Evolutionary conservation across 176 grass and related monocot species (phyloP), one percentile per base, ranked within the genome.

Genomic region (Olyra latifolia): DNA sequence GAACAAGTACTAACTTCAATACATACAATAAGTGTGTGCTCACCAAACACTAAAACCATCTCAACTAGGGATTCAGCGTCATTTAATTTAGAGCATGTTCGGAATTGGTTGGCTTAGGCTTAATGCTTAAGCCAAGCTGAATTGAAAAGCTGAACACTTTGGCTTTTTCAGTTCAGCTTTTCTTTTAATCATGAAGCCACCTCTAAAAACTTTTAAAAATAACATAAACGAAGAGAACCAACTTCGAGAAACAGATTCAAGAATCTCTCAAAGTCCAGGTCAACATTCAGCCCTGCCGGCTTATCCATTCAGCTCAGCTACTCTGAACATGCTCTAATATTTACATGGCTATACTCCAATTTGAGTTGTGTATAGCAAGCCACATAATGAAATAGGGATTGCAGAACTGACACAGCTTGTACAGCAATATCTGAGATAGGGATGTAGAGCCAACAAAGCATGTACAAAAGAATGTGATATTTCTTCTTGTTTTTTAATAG

Each of bases 401-500:
- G 11, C 30, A 60, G 15, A 45, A 59, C 8, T 59, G 57, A 59
- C 32, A 57, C n/a, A 44, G 54, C n/a, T 75, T 75, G 39, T 41
- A 58, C 38, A 8, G 58, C 23, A 61, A 17, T 29, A 60, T 29
- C 28, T 76, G 73, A 27, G 23, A 61, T 61, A 44, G 15, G 15
- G 15, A 41, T 63, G 44, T 32, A 48, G 75, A 82, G 63, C 38
- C 7, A 0, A 72, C n/a, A 54, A 3, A 82, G 32, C 30, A 41
- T 62, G 22, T 49, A 19, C 41, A 64, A 49, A 52, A 72, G 38
- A 47, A 6, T 14, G 19, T 9, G 23, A 17, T 48, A 59, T 77
- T 69, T 83, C 50, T 69, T 75, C 63, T 66, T 40, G n/a, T 75
- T 67, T 67, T 60, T 75, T 66, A 82, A 66, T 44, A 69, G 11